Base-by-base conservation (phyloP, 2,329 filamentous ascomycete genomes). In the Aureobasidium uvarum region DNA sequence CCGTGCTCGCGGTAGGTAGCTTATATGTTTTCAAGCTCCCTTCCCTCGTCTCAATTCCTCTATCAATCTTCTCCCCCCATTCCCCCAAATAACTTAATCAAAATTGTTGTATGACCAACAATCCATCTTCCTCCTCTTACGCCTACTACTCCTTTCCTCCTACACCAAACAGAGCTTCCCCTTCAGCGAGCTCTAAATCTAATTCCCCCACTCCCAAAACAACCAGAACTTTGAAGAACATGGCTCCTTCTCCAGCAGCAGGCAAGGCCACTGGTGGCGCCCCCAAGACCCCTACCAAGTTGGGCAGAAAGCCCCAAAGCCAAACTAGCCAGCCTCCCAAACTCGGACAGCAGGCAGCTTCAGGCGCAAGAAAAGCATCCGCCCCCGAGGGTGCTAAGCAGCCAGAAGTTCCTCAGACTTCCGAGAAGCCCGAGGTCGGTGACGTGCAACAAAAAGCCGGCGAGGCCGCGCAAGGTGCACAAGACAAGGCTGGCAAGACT, bases 101-200 rank as follows among this genome's bases (percentile, higher is more conserved):
- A 11, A 23, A 63, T 52, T 63, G 48, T 65, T 80, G 79, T 75
- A 82, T 82, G 80, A 79, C 78, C 72, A 77, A 77, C 72, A 78
- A 80, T 70, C 78, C 78, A 62, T 76, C 77, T 71, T 77, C 76
- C 70, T 82, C 58, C 58, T 51, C 59, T 33, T 63, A 82, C 78
- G 77, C 78, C 64, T 82, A 81, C 74, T 82, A 81, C 73, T 81
- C 80, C 67, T 82, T 82, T 67, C 80, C 80, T 71, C 79, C 78
- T 63, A 81, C 80, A 55, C 80, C 80, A 64, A 81, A 76, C 69
- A 76, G 79, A 72, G 67, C 71, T 71, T 80, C 80, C 36, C 71
- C 73, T 41, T 58, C 66, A 18, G 56, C 63, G n/a, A 64, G 55
- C 52, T 66, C 65, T 39, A 73, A 75, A 67, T 76, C 77, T 68